These are phyloP conservation scores for Ophiocytium majus DNA, from an alignment of 352 stramenopile species.

Conservation along the genomic window DNA sequence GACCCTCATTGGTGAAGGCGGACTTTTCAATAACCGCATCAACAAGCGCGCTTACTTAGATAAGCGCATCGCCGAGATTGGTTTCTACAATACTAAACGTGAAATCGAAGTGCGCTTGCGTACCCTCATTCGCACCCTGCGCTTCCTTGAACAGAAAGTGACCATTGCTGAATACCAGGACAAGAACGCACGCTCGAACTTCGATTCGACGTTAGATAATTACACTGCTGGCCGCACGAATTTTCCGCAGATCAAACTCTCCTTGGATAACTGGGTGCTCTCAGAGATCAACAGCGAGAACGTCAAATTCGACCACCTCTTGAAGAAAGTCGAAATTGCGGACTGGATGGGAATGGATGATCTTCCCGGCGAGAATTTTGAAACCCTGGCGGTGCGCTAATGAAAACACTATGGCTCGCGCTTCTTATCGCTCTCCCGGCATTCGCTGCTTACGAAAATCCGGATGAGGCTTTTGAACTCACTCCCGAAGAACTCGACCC, in stretches of 20 bases:
- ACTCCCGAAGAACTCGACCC: neutral
- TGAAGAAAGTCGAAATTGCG: neutral
- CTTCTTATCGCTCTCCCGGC: neutral
- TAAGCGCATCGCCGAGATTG: neutral
- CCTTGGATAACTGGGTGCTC: neutral
- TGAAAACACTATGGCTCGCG: neutral
- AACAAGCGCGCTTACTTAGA: neutral
- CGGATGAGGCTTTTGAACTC: neutral
- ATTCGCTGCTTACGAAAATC: too few species aligned
- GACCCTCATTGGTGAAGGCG: neutral
- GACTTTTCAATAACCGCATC: neutral
- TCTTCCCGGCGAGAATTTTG: slow-evolving; percentile 6
- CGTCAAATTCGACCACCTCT: neutral
- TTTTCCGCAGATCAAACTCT: neutral
- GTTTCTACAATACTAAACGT: neutral
- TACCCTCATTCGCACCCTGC: neutral
- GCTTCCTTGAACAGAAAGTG: slow-evolving; percentile 15
- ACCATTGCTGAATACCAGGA: neutral
- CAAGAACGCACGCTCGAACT: neutral
- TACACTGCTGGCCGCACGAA: neutral
- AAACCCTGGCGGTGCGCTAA: slow-evolving; percentile 6
- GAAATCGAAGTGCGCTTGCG: neutral
- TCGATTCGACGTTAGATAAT: neutral
- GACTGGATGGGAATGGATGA: slow-evolving; percentile 1
- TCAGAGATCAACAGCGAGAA: neutral